Evolutionary conservation across 805 yeast species (phyloP).

Genomic region (Ascoidea asiatica): DNA sequence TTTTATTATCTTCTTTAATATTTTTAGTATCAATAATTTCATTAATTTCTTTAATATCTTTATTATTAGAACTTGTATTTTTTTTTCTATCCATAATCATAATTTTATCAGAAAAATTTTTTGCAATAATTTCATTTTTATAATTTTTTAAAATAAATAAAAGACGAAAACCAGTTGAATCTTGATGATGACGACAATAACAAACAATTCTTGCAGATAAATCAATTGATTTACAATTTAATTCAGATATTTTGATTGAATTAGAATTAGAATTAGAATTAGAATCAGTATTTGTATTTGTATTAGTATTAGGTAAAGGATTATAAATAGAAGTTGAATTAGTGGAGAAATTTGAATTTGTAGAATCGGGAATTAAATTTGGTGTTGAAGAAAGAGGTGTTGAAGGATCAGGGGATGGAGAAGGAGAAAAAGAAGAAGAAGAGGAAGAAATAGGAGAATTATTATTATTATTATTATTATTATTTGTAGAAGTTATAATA

Average conservation of each 20-base stretch:
- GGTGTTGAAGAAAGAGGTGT: too few species aligned
- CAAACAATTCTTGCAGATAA: slow-evolving; percentile 65
- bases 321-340: too few species aligned
- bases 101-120: slow-evolving; percentile 56
- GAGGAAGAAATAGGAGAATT: not conserved
- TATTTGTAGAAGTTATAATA: not conserved
- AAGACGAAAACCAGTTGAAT: slow-evolving; percentile 70
- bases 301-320: too few species aligned
- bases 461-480: not conserved
- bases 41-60: not conserved
- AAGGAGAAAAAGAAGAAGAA: not conserved
- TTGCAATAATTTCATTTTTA: slow-evolving; percentile 53
- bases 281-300: too few species aligned
- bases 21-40: slow-evolving; percentile 1
- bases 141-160: slow-evolving; percentile 54
- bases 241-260: slow-evolving; percentile 6
- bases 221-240: not conserved
- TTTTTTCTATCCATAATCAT: slow-evolving; percentile 94
- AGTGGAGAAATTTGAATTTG: too few species aligned
- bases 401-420: not conserved
- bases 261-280: slow-evolving; percentile 17
- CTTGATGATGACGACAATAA: slow-evolving; percentile 92
- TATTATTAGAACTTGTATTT: slow-evolving; percentile 3
- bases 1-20: slow-evolving; percentile 6
- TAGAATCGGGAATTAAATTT: too few species aligned